Percentiles rank a stretch among this genome's conserved stretches.
Evolutionary conservation across 1,284 basidiomycete genomes (phyloP).

Genomic region (Xerocomus nothofagi): DNA sequence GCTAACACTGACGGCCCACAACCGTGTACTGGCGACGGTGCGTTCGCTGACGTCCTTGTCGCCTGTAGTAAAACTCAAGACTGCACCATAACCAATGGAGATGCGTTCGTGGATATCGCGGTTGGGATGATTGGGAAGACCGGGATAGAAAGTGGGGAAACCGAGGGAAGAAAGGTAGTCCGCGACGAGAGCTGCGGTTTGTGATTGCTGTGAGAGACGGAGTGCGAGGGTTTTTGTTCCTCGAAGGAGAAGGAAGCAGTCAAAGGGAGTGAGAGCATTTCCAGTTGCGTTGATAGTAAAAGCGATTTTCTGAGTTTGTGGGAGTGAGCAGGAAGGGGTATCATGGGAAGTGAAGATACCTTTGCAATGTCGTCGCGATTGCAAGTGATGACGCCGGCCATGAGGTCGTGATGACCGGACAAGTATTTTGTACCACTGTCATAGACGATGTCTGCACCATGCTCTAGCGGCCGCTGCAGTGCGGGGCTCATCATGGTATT

Average conservation of each 20-base stretch:
- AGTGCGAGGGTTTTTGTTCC: conserved; percentile 97
- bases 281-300: conserved; percentile 97
- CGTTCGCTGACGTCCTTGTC: conserved; percentile 90
- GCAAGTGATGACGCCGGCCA: conserved; percentile 95
- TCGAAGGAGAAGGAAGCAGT: conserved; percentile 93
- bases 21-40: conserved; percentile 87
- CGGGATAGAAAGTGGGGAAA: conserved; percentile 94
- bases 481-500: conserved; percentile 99
- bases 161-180: conserved; percentile 85
- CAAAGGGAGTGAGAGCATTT: conserved; percentile 95
- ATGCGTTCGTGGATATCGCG: conserved; percentile 87
- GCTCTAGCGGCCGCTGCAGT: conserved; percentile 92
- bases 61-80: conserved; percentile 93
- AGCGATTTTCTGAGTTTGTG: conserved; percentile 65
- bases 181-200: conserved; percentile 82
- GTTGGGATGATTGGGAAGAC: conserved; percentile 81
- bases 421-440: conserved; percentile 99
- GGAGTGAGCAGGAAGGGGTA: conserved; percentile 1
- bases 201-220: conserved; percentile 94
- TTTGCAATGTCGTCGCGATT: conserved; percentile 90
- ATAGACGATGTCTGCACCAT: conserved; percentile 96
- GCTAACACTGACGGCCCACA: conserved; percentile 98
- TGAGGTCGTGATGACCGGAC: conserved; percentile 97
- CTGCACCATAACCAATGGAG: conserved; percentile 89
- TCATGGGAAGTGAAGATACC: conserved; percentile 41